Evolutionary conservation across 2,329 filamentous ascomycete species (phyloP), one percentile per base, ranked within the genome.

Genomic region (Cladosporium sp.): DNA sequence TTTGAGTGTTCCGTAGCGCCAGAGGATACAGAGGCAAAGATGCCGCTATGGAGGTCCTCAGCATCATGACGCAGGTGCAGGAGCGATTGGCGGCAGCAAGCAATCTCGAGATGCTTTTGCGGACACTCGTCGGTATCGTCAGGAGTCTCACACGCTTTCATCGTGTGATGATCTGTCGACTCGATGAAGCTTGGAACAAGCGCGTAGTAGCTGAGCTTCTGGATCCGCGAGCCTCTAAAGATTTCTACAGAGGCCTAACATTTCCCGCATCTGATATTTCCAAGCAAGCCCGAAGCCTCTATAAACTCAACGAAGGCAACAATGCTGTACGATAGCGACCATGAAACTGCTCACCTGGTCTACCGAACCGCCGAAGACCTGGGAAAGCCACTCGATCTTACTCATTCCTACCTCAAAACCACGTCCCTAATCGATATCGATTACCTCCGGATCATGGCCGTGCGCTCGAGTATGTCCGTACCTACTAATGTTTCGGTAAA

Each of bases 381-480:
- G 7, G 83, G 89, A 43, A 74, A 68, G 0, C 89, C 90, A 0
- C 68, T 96, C 4, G 89, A 96, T 64, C 83, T 96, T 67, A 93
- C 86, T 2, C 86, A 93, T 61, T 80, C 86, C 0, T 93, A 95
- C 63, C 78, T 95, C 1, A 82, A 90, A 48, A 89, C 90, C 56
- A 95, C 95, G 82, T 95, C 89, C 1, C 89, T 90, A 0, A 91
- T 95, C 37, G 89, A 93, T 63, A 68, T 95, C 48, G 93, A 95
- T 63, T 95, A 95, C 60, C 74, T 96, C 3, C 79, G 73, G 6
- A 89, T 96, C 64, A 96, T 96, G 90, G 85, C 84, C 6, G 89
- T 95, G 1, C 83, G 89, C 15, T 89, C 89, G 0, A 95, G 89
- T 57, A 95, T 96, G 89, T 95, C 89, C 0, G 90, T 96, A 54